Percentiles rank a stretch among this genome's conserved stretches.
Conservation (phyloP, 2,329 filamentous ascomycete genomes). For the Verticillium nonalfalfae region DNA sequence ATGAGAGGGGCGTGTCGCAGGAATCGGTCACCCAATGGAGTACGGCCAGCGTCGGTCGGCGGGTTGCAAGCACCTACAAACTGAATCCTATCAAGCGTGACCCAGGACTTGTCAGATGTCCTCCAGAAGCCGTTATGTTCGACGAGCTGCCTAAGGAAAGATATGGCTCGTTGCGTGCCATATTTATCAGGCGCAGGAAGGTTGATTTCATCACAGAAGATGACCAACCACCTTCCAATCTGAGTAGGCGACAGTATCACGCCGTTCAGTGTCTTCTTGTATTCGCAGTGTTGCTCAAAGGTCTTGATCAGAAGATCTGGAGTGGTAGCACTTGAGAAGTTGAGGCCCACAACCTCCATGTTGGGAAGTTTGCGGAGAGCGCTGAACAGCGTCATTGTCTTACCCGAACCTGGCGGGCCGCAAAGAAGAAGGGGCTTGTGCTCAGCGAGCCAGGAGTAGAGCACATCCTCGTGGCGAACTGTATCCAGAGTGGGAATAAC, state of each 20-base stretch:
- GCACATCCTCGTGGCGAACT: conserved; percentile 94
- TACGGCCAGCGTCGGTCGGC: conserved; percentile 93
- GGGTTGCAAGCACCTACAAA: conserved; percentile 99
- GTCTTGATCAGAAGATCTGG: conserved; percentile 98
- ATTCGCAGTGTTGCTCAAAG: conserved; percentile 99
- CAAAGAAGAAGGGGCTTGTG: conserved; percentile 96
- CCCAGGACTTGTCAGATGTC: conserved; percentile 95
- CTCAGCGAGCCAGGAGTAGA: conserved; percentile 98
- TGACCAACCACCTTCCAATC: conserved; percentile 93
- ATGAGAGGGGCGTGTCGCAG: conserved; percentile 94
- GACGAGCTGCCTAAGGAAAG: conserved; percentile 93
- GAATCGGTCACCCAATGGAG: conserved; percentile 87
- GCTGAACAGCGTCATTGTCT: conserved; percentile 99
- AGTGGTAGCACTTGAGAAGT: conserved; percentile 98
- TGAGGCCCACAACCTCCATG: conserved; percentile 98
- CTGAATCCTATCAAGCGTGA: conserved; percentile 93
- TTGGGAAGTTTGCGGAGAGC: conserved; percentile 93
- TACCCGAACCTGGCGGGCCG: conserved; percentile 95
- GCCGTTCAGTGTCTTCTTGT: conserved; percentile 96
- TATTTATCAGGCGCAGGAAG: conserved; percentile 96
- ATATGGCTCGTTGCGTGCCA: conserved; percentile 93
- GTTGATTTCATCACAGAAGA: conserved; percentile 99
- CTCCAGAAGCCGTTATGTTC: conserved; percentile 99
- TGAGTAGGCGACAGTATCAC: conserved; percentile 94
- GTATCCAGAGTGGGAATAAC: conserved; percentile 98